Base-by-base conservation (phyloP, 352 stramenopile species). In the Lagenidium sp. region DNA sequence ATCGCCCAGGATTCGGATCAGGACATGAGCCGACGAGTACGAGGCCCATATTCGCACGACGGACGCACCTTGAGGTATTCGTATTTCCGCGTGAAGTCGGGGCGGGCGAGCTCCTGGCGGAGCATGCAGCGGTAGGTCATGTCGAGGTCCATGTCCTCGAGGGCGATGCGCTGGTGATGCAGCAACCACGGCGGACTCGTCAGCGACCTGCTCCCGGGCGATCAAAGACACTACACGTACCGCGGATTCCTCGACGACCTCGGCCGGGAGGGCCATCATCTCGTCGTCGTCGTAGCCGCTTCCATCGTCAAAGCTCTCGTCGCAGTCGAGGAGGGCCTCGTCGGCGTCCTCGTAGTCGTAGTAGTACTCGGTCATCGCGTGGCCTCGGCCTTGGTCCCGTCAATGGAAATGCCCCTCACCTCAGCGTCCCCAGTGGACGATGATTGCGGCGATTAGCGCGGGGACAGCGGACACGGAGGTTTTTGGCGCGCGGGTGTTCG, bases 251-350 rank as follows among this genome's bases (percentile, higher is more conserved):
- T 32, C 28, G 28, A 32, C 28, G 8, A 32, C n/a, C n/a, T n/a
- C n/a, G n/a, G n/a, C n/a, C n/a, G n/a, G n/a, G n/a, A n/a, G n/a
- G n/a, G n/a, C n/a, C n/a, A n/a, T n/a, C n/a, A n/a, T n/a, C n/a
- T 73, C 57, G 36, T 60, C 46, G 29, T 57, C 53, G 41, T 67
- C 70, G 54, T 52, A 47, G 51, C 61, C 63, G 31, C 62, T 62
- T 21, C 63, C 63, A 41, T 87, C 74, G 53, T 86, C 79, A 25
- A 92, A 68, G 53, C 76, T 71, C 71, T 92, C 79, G 49, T 92
- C 71, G 60, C 78, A 91, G 38, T 73, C 73, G 50, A 91, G 78
- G 38, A 51, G 57, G 44, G 26, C 46, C n/a, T 18, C 44, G 41
- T 56, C 40, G 26, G 53, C 5, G 19, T 52, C 34, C 4, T 61